Evolutionary conservation across 2,329 filamentous ascomycete species (phyloP).

Genomic region (Madurella mycetomatis): DNA sequence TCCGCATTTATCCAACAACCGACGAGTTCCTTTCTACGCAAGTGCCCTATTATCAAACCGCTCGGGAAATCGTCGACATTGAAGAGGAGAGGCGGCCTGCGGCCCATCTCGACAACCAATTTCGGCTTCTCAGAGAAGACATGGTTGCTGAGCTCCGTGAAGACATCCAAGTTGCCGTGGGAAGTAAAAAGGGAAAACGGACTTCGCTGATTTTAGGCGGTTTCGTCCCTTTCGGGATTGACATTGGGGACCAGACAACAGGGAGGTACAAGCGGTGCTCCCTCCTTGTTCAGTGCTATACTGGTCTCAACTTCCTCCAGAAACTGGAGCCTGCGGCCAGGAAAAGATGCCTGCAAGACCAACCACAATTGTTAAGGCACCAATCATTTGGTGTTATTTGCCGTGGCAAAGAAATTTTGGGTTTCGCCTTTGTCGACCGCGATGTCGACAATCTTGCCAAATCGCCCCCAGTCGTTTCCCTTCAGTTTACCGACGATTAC

Average conservation of each 20-base stretch:
- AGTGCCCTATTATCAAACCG: constrained; percentile 51
- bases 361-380: constrained; percentile 52
- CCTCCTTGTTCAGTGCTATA: constrained; percentile 38
- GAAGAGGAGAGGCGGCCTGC: constrained; percentile 36
- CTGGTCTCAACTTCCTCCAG: constrained; percentile 43
- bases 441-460: constrained; percentile 42
- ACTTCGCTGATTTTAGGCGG: constrained; percentile 35
- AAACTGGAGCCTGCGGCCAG: constrained; percentile 30
- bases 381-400: constrained; percentile 58
- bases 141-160: constrained; percentile 63
- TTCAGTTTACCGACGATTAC: constrained; percentile 47
- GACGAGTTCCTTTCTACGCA: constrained; percentile 57
- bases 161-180: constrained; percentile 50
- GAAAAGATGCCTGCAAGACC: constrained; percentile 43
- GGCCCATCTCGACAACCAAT: constrained; percentile 65
- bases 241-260: constrained; percentile 29
- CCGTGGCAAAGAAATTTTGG: constrained; percentile 46
- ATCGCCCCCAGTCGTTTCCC: constrained; percentile 42
- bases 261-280: constrained; percentile 30
- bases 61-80: constrained; percentile 44
- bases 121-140: constrained; percentile 66
- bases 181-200: constrained; percentile 44
- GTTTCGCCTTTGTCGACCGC: constrained; percentile 56
- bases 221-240: constrained; percentile 37
- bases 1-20: constrained; percentile 61